Conservation (phyloP, 352 stramenopile genomes). For the Aphanomyces stellatus region DNA sequence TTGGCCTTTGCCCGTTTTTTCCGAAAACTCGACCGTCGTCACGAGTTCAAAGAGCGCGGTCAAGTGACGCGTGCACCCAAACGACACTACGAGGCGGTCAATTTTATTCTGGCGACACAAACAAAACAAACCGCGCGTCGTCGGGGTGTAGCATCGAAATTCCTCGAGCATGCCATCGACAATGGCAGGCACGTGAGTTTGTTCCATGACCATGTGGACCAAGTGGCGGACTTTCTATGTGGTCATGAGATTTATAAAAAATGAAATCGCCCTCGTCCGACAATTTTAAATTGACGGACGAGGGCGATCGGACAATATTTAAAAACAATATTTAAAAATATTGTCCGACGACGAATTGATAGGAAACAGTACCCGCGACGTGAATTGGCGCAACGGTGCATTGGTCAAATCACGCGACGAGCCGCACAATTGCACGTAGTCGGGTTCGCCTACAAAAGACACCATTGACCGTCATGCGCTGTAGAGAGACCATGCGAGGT, state of each 20-base stretch:
- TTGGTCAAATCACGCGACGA: conserved; percentile 75
- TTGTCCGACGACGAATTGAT: neutral
- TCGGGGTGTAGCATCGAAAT: conserved; percentile 72
- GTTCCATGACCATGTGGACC: conserved; percentile 76
- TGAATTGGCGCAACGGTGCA: conserved; percentile 77
- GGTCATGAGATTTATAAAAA: neutral
- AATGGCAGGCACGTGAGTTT: conserved; percentile 57
- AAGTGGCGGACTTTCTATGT: conserved; percentile 64
- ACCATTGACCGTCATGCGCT: neutral
- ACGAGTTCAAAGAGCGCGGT: conserved; percentile 79
- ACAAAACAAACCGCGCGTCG: too few species aligned
- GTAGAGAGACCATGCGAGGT: neutral
- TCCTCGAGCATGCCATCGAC: conserved; percentile 81
- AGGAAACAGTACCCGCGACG: conserved; percentile 30
- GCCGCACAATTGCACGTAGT: conserved; percentile 82
- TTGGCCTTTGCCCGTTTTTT: conserved; percentile 28
- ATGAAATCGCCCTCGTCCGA: neutral
- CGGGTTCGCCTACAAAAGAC: conserved; percentile 38
- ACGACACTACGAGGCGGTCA: conserved; percentile 34
- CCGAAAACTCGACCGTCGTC: conserved; percentile 76
- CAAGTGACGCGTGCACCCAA: conserved; percentile 70
- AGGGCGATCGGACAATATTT: too few species aligned
- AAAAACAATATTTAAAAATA: neutral
- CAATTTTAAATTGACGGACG: too few species aligned
- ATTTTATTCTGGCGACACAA: too few species aligned